Percentiles rank a stretch among this genome's conserved stretches.
Conservation (phyloP, 768 basidiomycete species). For the Tricholomella constricta region DNA sequence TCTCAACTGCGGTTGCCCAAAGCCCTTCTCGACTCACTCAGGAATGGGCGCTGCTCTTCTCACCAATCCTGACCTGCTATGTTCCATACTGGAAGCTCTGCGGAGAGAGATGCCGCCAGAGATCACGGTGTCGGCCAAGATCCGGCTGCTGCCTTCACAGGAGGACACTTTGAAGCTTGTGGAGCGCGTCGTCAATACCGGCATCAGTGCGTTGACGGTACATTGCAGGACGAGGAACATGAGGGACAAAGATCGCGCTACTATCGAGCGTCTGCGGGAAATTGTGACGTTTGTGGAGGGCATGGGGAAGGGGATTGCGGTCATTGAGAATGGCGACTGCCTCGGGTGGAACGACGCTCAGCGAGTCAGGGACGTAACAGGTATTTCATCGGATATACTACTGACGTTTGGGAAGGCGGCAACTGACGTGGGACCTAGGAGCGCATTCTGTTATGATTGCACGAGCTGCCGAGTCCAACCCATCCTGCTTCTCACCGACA, state of each 20-base stretch:
- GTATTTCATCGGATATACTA: slow-evolving; percentile 32
- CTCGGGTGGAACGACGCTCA: slow-evolving; percentile 75
- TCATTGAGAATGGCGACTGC: slow-evolving; percentile 95
- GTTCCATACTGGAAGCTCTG: slow-evolving; percentile 82
- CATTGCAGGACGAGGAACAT: slow-evolving; percentile 94
- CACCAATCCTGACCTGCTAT: slow-evolving; percentile 87
- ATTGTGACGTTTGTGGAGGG: slow-evolving; percentile 84
- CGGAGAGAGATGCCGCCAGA: slow-evolving; percentile 70
- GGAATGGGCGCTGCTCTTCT: slow-evolving; percentile 98
- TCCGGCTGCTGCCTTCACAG: slow-evolving; percentile 82
- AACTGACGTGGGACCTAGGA: slow-evolving; percentile 37
- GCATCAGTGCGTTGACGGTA: slow-evolving; percentile 87
- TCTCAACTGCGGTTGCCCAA: slow-evolving; percentile 97
- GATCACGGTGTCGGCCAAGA: slow-evolving; percentile 93
- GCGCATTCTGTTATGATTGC: slow-evolving; percentile 97
- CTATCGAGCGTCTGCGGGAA: slow-evolving; percentile 76
- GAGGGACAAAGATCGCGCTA: slow-evolving; percentile 79
- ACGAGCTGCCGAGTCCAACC: slow-evolving; percentile 91
- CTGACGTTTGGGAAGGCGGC: background rate
- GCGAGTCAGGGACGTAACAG: slow-evolving; percentile 72
- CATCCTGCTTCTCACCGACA: slow-evolving; percentile 76
- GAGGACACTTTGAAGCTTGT: slow-evolving; percentile 91
- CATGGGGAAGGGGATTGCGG: slow-evolving; percentile 77
- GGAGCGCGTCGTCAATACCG: slow-evolving; percentile 82
- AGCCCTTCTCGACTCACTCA: slow-evolving; percentile 89